Evolutionary conservation across 2,329 filamentous ascomycete genomes (phyloP), one percentile per base, ranked within the genome.

Genomic region (Colletotrichum sojae): DNA sequence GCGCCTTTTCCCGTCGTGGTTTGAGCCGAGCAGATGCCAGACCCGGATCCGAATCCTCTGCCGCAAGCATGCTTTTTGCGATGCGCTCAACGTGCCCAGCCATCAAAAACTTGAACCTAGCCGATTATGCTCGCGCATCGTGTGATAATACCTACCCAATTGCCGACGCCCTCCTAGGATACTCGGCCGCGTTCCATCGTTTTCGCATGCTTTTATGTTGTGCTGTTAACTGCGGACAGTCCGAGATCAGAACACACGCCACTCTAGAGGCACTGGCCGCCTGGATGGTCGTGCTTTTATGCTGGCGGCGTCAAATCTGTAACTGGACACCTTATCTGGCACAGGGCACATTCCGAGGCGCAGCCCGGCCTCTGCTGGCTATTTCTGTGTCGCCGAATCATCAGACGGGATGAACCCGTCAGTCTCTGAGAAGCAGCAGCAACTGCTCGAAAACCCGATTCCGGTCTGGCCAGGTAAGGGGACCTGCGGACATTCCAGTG

Each of bases 201-300:
- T 49, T 20, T 12, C 5, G 18, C 18, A 22, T 39, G 39, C 16
- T 18, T 40, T 9, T 20, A 20, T 25, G 16, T 48, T 48, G 12
- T 18, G 43, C 39, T 46, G 36, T 66, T 27, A 49, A 40, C 39
- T 40, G 56, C 64, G 58, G 64, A 51, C 46, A 46, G 53, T 22
- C 59, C 64, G 59, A 63, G 36, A 58, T 53, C 52, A 63, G 31
- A 36, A 25, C 31, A 63, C 64, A 58, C 64, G 63, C 58, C 52
- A 57, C 27, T 18, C 39, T 8, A 25, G 16, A 43, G 27, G 65
- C 65, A 67, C 53, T 52, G 65, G 31, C 52, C 65, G 27, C 53
- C 16, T 16, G n/a, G 36, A 12, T 67, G 46, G 18, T 63, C 48
- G 46, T 63, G 65, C 65, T 63, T 43, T 57, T 13, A 57, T 63